Base-by-base conservation (phyloP, 257 asterid genomes). In the Capsicum chinense region DNA sequence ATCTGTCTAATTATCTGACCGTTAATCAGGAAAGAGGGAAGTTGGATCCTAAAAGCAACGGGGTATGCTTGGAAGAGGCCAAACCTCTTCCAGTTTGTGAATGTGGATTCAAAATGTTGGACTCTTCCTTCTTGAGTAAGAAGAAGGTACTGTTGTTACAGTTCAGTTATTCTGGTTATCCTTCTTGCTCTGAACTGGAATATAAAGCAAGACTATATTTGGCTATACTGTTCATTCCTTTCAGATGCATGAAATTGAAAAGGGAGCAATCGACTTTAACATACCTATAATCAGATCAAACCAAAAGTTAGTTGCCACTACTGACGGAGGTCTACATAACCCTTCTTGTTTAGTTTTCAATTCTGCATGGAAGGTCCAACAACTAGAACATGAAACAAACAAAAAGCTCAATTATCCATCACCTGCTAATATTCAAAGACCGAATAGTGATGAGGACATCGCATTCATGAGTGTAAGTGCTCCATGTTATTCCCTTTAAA, bases 381-480 rank as follows among this genome's bases (percentile, higher is more conserved):
- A 79, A 50, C 62, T 85, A 44, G 86, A 70, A 64, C 68, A 84
- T 74, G 86, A 85, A 9, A 81, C 86, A 59, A 79, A 86, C 50
- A 15, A 78, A 50, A 86, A 74, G 80, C 92, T 95, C 84, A 88
- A 79, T 44, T 90, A 92, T 81, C 97, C 97, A 37, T 81, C 92
- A 82, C 57, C 89, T 26, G 86, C 91, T 33, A 88, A 83, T 62
- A 90, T 97, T 47, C 81, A 86, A 83, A 91, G 94, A 86, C 98
- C 97, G 15, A 68, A 83, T 79, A 86, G 80, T 83, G 95, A 93
- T 33, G 97, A 94, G 85, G 98, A 97, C 83, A 88, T 92, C 85
- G 94, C 98, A 12, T 97, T 92, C 87, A 93, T 93, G 99, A 93
- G 93, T 76, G 99, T 93, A 87, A 87, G 95, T 88, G 52, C 47